These are phyloP conservation scores for Trichosporon ovoides DNA, from an alignment of 1,284 basidiomycete species.

Conservation along the genomic window DNA sequence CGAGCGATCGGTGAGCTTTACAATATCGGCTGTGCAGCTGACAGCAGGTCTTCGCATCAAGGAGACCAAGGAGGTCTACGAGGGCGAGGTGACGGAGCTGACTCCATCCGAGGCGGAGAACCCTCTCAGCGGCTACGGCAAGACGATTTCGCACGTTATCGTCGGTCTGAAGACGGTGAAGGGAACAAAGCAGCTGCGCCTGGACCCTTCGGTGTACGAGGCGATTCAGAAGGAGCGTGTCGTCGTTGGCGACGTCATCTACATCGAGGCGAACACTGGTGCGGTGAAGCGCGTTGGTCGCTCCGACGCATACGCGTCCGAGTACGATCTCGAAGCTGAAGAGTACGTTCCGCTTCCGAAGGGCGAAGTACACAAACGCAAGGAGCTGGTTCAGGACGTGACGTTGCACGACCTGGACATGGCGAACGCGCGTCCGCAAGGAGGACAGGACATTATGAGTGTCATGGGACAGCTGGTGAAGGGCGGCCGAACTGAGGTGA, in stretches of 20 bases:
- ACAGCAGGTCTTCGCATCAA: slow-evolving; percentile 81
- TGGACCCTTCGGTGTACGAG: slow-evolving; percentile 95
- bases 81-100: slow-evolving; percentile 95
- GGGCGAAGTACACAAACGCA: slow-evolving; percentile 95
- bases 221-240: slow-evolving; percentile 97
- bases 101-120: slow-evolving; percentile 94
- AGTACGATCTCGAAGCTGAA: slow-evolving; percentile 96
- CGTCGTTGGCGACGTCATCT: slow-evolving; percentile 92
- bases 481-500: slow-evolving; percentile 89
- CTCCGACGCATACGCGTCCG: slow-evolving; percentile 97
- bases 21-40: not conserved
- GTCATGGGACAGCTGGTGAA: slow-evolving; percentile 97
- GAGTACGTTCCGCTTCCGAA: slow-evolving; percentile 97
- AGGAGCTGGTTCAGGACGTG: slow-evolving; percentile 96
- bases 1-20: slow-evolving; percentile 73
- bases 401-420: slow-evolving; percentile 95
- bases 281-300: slow-evolving; percentile 97
- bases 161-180: slow-evolving; percentile 96
- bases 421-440: slow-evolving; percentile 84
- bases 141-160: slow-evolving; percentile 95
- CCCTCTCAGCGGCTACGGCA: slow-evolving; percentile 92
- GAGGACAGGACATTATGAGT: slow-evolving; percentile 97
- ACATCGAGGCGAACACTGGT: slow-evolving; percentile 89
- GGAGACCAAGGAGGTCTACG: slow-evolving; percentile 98
- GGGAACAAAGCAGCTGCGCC: slow-evolving; percentile 93